phyloP scores from a whole-genome alignment of 495 filamentous ascomycete genomes.

The Polyplosphaeria fusca region DNA sequence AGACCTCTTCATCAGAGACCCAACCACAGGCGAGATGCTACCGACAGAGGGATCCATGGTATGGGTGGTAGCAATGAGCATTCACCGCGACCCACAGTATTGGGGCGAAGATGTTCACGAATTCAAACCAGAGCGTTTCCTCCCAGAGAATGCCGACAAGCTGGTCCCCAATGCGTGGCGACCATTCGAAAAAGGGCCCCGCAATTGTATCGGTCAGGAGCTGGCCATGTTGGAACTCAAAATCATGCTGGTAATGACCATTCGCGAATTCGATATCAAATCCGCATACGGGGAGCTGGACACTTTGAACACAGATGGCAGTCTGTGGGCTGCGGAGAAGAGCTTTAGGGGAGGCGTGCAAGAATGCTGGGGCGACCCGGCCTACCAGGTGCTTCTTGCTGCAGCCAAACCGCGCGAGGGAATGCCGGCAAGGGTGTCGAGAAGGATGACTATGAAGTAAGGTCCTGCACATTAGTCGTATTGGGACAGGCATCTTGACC shows the following conservation, averaged over 20 bases:
- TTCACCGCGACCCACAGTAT: constrained; percentile 25
- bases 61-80: constrained; percentile 27
- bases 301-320: constrained; percentile 22
- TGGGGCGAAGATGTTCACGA: constrained; percentile 14
- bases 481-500: too few species aligned
- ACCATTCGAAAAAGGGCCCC: constrained; percentile 37
- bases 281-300: constrained; percentile 33
- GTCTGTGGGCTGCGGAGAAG: constrained; percentile 18
- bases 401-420: constrained; percentile 37
- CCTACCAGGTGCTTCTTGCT: constrained; percentile 33
- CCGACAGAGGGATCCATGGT: constrained; percentile 38
- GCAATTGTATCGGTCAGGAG: constrained; percentile 43
- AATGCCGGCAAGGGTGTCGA: constrained; percentile 32
- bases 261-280: constrained; percentile 33
- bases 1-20: constrained; percentile 31
- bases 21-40: constrained; percentile 31
- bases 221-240: constrained; percentile 40
- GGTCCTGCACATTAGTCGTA: too few species aligned
- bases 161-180: constrained; percentile 29
- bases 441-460: too few species aligned
- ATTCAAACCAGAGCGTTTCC: constrained; percentile 31
- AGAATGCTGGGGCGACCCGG: constrained; percentile 26
- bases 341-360: constrained; percentile 18
- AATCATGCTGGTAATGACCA: constrained; percentile 35
- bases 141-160: constrained; percentile 14